Evolutionary conservation across 2,329 filamentous ascomycete species (phyloP), one percentile per base, ranked within the genome.

Genomic region (Dactylellina haptotyla): DNA sequence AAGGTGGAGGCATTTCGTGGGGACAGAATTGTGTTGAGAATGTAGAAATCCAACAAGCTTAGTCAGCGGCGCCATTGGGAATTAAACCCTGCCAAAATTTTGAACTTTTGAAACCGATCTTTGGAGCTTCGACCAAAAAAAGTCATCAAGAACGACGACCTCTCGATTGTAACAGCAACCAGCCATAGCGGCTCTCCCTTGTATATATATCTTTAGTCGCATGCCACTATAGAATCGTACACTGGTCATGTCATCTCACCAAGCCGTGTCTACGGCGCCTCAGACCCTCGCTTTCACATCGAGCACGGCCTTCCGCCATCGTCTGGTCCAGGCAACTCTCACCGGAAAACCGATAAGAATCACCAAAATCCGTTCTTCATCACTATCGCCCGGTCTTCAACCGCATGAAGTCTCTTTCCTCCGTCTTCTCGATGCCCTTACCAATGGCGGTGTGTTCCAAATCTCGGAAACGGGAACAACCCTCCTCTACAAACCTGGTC

Each of bases 381-480:
- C 92, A 43, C 93, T 92, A 41, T 89, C 90, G 78, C 93, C 95
- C 0, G 95, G 95, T 78, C 90, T 99, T 62, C 90, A 92, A 61
- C 89, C 92, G 53, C 90, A 97, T 83, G 95, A 99, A 83, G 89
- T 98, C 78, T 98, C 95, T 50, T 94, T 99, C 81, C 87, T 99
- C 30, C 93, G 95, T 66, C 90, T 99, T 16, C 89, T 99, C 79
- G 95, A 98, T 81, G 87, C 92, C 77, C 86, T 99, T 78, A 99
- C 95, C 79, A 99, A 99, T 84, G 95, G 95, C 82, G 91, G 91
- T 67, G 89, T 90, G 64, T 92, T 98, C 83, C 93, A 97, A 79
- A 97, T 99, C 77, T 97, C 93, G 9, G 95, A 96, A 83, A 97
- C 93, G 0, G 95, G 95, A 80, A 98, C 95, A 0, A 93, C 92